Evolutionary conservation across 169 alveolate genomes (phyloP), one percentile per base, ranked within the genome.

Genomic region (Cryptosporidium bovis): DNA sequence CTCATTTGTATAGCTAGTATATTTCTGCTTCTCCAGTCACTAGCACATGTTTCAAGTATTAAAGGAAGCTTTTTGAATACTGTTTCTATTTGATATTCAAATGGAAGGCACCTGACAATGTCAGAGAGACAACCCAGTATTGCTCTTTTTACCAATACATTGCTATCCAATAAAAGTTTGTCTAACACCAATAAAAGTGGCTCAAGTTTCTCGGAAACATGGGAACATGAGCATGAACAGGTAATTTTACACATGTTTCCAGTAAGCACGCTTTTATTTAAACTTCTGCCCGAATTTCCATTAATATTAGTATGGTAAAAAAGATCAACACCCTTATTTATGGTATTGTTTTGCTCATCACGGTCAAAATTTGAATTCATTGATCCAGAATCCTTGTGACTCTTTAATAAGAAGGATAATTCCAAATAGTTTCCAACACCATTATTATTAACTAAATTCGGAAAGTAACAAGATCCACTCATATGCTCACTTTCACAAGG

Each of bases 11-110:
- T 60, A 4, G 87, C 87, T 3, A 77, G 29, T n/a, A 77, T 60
- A 16, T 77, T 62, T 40, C 87, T 77, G 33, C 87, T 58, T 44
- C 87, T 77, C 87, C 87, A 77, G 51, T 77, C 87, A 77, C 15
- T 60, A 12, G 50, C n/a, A 51, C 87, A 77, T 18, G 69, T 33
- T 33, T 77, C 64, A 15, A 77, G 71, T 8, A 77, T 15, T 16
- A 58, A 56, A 0, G 87, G 87, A 20, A 77, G 51, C 27, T 62
- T 77, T 29, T 60, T 55, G 13, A 77, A 58, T 20, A 77, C 34
- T 5, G 71, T 24, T 10, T 77, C 87, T 0, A 77, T 34, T 24
- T 77, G 64, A 6, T 77, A 44, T 53, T 77, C 51, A 27, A 20
- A 62, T 1, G 87, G 87, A 8, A 77, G 51, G 36, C 87, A 77